These are phyloP conservation scores for Aspergillus neotritici DNA, from an alignment of 2,329 filamentous ascomycete species.

Conservation along the genomic window DNA sequence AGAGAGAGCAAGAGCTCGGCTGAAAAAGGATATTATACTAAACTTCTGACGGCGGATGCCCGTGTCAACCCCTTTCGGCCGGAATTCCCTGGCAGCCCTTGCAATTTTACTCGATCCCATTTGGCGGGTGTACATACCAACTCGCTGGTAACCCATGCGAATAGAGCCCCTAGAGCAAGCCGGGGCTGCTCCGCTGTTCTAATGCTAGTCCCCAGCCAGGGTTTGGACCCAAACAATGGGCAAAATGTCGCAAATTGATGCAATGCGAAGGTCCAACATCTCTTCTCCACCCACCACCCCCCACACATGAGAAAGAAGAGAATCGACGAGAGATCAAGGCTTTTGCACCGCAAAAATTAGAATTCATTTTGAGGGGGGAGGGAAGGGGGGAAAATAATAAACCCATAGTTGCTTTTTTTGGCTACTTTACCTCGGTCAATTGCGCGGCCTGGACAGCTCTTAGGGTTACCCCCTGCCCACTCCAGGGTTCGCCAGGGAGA, in stretches of 20 bases:
- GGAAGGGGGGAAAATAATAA: neutral
- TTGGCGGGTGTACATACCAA: slow-evolving; percentile 2
- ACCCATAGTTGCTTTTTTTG: neutral
- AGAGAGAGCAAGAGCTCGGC: too few relatives aligned
- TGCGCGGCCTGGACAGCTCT: neutral
- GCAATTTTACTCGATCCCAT: neutral
- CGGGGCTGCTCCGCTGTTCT: neutral
- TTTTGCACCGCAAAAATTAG: neutral
- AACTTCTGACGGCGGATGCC: too few relatives aligned
- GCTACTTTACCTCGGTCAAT: slow-evolving; percentile 1
- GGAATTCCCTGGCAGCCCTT: too few relatives aligned
- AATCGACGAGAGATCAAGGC: too few relatives aligned
- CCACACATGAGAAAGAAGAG: too few relatives aligned
- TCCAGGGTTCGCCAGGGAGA: slow-evolving; percentile 3
- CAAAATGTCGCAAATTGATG: too few relatives aligned
- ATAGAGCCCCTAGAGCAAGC: slow-evolving; percentile 5
- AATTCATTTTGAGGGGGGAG: neutral
- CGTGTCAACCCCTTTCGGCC: neutral
- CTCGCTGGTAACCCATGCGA: slow-evolving; percentile 13
- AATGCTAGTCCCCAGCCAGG: too few relatives aligned
- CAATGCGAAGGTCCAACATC: too few relatives aligned
- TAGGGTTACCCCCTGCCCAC: too few relatives aligned
- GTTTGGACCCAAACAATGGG: too few relatives aligned
- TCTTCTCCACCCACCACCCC: too few relatives aligned
- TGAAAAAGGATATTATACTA: too few relatives aligned